These are phyloP conservation scores for Annona squamosa DNA, from an alignment of 164 flowering plant species.

Conservation along the genomic window DNA sequence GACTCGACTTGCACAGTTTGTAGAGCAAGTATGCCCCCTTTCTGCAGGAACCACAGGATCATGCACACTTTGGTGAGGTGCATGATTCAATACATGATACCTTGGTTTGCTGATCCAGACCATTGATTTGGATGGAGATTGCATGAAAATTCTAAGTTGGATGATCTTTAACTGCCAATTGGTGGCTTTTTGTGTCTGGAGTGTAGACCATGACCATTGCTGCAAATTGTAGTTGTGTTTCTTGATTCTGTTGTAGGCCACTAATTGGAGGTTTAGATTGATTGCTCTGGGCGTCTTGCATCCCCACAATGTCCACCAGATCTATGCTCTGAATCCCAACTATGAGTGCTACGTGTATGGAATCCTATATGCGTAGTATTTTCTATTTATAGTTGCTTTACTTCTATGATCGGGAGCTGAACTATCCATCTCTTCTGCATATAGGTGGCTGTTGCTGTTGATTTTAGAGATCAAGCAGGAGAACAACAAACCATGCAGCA, in stretches of 20 bases:
- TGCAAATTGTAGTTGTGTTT: no score
- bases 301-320: background rate
- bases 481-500: conserved; percentile 96
- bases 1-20: conserved; percentile 75
- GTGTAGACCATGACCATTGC: background rate
- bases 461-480: conserved; percentile 88
- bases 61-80: background rate
- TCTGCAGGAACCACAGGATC: background rate
- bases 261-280: background rate
- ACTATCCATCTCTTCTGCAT: background rate
- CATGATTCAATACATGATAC: background rate
- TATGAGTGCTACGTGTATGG: background rate
- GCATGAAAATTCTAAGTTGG: background rate
- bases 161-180: background rate
- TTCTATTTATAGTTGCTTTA: background rate
- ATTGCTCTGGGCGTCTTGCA: background rate
- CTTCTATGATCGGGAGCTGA: background rate
- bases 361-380: background rate
- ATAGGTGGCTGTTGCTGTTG: conserved; percentile 81
- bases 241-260: background rate
- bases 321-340: background rate
- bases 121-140: background rate
- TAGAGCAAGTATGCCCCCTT: conserved; percentile 61
- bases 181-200: background rate
- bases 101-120: background rate